phyloP scores from a whole-genome alignment of 768 basidiomycete genomes.

The Lactarius akahatsu region DNA sequence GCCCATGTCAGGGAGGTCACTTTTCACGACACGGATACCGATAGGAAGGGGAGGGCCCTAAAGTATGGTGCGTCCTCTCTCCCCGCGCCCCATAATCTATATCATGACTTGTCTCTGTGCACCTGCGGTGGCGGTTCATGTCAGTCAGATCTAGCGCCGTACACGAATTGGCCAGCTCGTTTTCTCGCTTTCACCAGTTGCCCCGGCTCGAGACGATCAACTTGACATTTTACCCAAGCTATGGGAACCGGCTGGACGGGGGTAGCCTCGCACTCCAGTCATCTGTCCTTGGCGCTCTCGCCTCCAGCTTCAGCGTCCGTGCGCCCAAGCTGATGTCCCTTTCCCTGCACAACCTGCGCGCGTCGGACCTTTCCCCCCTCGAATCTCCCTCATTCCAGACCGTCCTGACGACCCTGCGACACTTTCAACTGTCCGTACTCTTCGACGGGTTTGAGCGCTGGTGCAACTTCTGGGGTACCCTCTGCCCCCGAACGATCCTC shows the following conservation, averaged over 20 bases:
- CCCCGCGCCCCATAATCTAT: not conserved
- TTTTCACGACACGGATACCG: not conserved
- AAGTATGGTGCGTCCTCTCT: not conserved
- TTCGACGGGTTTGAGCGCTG: not conserved
- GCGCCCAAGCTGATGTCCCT: not conserved
- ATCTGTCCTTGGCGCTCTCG: constrained; percentile 5
- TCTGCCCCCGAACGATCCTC: not conserved
- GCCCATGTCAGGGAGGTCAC: not conserved
- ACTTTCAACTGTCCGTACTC: not conserved
- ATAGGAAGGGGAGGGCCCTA: not conserved
- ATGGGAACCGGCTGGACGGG: not conserved
- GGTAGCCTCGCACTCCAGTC: not conserved
- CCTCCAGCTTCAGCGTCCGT: not conserved
- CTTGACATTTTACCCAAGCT: constrained; percentile 2
- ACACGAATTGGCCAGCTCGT: not conserved
- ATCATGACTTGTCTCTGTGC: not conserved
- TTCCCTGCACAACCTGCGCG: not conserved
- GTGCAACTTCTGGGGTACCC: not conserved
- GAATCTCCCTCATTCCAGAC: not conserved
- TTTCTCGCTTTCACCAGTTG: not conserved
- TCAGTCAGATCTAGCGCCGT: not conserved
- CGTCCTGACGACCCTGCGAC: not conserved
- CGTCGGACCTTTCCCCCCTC: not conserved
- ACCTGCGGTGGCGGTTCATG: too few species aligned
- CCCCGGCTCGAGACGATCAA: not conserved